phyloP scores from a whole-genome alignment of 2,329 filamentous ascomycete species.

The Penicillium sp. region DNA sequence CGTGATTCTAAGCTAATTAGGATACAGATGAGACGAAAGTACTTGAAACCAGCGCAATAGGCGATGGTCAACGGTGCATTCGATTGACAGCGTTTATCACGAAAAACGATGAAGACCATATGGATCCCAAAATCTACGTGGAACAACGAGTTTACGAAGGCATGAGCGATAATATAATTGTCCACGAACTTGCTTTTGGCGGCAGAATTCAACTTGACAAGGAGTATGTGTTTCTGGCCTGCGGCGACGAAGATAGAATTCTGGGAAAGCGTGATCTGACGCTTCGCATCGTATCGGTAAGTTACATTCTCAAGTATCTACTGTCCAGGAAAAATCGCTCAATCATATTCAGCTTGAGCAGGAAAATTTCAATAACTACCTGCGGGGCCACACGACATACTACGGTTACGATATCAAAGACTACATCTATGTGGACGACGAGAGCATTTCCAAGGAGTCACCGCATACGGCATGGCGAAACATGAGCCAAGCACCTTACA shows the following conservation, averaged over 20 bases:
- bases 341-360: slow-evolving; percentile 15
- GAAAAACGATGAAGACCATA: slow-evolving; percentile 1
- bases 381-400: slow-evolving; percentile 15
- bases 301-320: slow-evolving; percentile 5
- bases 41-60: too few relatives aligned
- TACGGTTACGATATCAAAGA: slow-evolving; percentile 18
- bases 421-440: slow-evolving; percentile 4
- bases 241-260: slow-evolving; percentile 18
- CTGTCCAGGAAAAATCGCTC: background rate
- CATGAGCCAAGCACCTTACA: slow-evolving; percentile 5
- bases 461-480: slow-evolving; percentile 7
- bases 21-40: too few relatives aligned
- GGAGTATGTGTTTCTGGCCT: slow-evolving; percentile 18
- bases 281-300: slow-evolving; percentile 16
- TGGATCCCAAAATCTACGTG: slow-evolving; percentile 17
- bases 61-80: too few relatives aligned
- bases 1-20: too few relatives aligned
- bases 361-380: slow-evolving; percentile 9
- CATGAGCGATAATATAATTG: slow-evolving; percentile 8
- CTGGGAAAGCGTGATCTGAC: slow-evolving; percentile 18
- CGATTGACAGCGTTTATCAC: too few relatives aligned
- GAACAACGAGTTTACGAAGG: slow-evolving; percentile 17
- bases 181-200: slow-evolving; percentile 18
- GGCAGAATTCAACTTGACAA: slow-evolving; percentile 11
- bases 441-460: slow-evolving; percentile 4